A percentile compares a stretch with the other conserved stretches of the same genome.
Evolutionary conservation across 805 yeast species (phyloP).

Genomic region (Saccharomycopsis oosterbeekiorum): DNA sequence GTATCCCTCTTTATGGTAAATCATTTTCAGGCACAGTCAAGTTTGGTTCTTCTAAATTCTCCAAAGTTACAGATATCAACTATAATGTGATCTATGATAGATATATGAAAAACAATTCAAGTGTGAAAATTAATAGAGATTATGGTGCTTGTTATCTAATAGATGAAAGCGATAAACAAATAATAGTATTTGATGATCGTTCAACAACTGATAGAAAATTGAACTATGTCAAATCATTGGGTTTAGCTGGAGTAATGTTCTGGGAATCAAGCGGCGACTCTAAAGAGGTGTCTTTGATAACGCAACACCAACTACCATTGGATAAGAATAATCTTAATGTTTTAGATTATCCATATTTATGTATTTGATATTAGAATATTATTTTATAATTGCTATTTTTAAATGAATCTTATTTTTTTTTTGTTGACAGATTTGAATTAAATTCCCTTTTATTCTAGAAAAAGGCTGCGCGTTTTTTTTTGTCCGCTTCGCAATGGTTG

Average conservation of each 20-base stretch:
- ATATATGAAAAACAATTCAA: conserved; percentile 37
- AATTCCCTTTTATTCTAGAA: not conserved
- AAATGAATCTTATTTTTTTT: not conserved
- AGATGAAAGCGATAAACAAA: conserved; percentile 26
- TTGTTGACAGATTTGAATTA: not conserved
- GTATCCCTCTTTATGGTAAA: conserved; percentile 84
- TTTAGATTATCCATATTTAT: not conserved
- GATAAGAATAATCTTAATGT: not conserved
- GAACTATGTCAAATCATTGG: conserved; percentile 53
- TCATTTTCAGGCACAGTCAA: conserved; percentile 33
- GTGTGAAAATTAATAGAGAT: conserved; percentile 42
- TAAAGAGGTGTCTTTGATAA: conserved; percentile 12
- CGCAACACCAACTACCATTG: not conserved
- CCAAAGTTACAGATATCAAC: conserved; percentile 34
- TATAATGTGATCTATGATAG: conserved; percentile 46
- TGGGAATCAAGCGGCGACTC: conserved; percentile 89
- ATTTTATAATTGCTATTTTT: not conserved
- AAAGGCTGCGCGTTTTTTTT: not conserved
- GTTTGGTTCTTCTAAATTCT: conserved; percentile 39
- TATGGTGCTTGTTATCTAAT: conserved; percentile 41
- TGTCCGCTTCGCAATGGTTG: no score
- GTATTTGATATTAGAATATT: not conserved
- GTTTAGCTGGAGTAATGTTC: conserved; percentile 82
- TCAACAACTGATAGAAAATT: conserved; percentile 13
- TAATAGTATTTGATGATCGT: not conserved